Percentiles rank a stretch among this genome's conserved stretches.
phyloP scores from a whole-genome alignment of 306 rosid genomes.

The Lithocarpus polystachyus region DNA sequence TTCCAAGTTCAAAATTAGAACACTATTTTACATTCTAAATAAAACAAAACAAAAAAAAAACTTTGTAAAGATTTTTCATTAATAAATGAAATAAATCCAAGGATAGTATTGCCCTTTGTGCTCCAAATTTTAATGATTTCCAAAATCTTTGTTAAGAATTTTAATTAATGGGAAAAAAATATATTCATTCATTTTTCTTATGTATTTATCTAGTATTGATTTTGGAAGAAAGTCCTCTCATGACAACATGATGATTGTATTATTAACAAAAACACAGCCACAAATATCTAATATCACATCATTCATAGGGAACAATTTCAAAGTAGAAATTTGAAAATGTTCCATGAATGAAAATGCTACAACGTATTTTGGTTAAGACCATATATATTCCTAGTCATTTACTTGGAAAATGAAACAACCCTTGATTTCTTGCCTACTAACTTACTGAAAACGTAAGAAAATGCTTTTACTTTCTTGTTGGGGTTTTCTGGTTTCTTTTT shows the following conservation, averaged over 20 bases:
- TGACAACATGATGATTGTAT: not conserved
- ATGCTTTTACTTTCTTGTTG: not conserved
- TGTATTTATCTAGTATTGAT: not conserved
- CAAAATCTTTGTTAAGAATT: no score
- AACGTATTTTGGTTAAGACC: slow-evolving; percentile 11
- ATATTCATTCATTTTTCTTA: no score
- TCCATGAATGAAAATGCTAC: not conserved
- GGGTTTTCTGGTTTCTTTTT: no score
- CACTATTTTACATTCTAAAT: no score
- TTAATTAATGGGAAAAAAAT: no score
- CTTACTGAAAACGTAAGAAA: not conserved
- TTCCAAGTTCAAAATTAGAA: no score
- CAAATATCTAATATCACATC: slow-evolving; percentile 21
- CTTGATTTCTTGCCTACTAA: not conserved
- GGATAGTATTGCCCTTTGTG: no score
- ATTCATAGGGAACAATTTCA: slow-evolving; percentile 14
- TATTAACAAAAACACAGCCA: not conserved
- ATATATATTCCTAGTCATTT: not conserved
- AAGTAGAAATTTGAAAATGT: slow-evolving; percentile 17
- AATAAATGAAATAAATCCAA: no score
- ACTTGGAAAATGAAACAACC: not conserved
- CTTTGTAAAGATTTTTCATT: no score
- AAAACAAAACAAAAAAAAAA: no score
- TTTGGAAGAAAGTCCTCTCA: not conserved
- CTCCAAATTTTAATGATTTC: no score